Evolutionary conservation across 441 rosid species (phyloP), one percentile per base, ranked within the genome.

Genomic region (Manihot esculenta): DNA sequence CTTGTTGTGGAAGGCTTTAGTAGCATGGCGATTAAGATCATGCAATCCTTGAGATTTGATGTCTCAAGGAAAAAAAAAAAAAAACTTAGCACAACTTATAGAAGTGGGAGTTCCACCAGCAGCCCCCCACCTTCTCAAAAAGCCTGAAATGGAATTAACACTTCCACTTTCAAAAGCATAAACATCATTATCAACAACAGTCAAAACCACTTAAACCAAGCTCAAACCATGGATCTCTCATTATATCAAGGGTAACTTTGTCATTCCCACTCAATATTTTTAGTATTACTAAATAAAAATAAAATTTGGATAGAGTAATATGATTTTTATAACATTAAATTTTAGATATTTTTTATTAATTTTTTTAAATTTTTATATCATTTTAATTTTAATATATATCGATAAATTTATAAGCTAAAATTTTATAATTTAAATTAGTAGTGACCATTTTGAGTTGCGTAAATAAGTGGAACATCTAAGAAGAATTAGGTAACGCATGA

Each of bases 61-160:
- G 41, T 24, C n/a, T n/a, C n/a, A n/a, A n/a, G n/a, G n/a, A n/a
- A n/a, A n/a, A n/a, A n/a, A n/a, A n/a, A n/a, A n/a, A n/a, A n/a
- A n/a, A n/a, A n/a, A n/a, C n/a, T n/a, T n/a, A n/a, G n/a, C n/a
- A n/a, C n/a, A n/a, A n/a, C n/a, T n/a, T n/a, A 17, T 11, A 0
- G 0, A 1, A 56, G 81, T 66, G 78, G 69, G 57, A 0, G 54
- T 57, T 62, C 78, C 75, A 71, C 63, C 50, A 21, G 3, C 33
- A 0, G n/a, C n/a, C n/a, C 53, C 47, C 24, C 62, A 30, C 33
- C 33, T 12, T 24, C 24, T 17, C 20, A 44, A 44, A 23, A 63
- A 1, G 35, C 33, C 35, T 62, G 47, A 60, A 33, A n/a, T 13
- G 44, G 20, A 63, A 20, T 62, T 20, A 41, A 14, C 23, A 7